Evolutionary conservation across 148 eudicot species (phyloP).

Genomic region (Rheum nobile): DNA sequence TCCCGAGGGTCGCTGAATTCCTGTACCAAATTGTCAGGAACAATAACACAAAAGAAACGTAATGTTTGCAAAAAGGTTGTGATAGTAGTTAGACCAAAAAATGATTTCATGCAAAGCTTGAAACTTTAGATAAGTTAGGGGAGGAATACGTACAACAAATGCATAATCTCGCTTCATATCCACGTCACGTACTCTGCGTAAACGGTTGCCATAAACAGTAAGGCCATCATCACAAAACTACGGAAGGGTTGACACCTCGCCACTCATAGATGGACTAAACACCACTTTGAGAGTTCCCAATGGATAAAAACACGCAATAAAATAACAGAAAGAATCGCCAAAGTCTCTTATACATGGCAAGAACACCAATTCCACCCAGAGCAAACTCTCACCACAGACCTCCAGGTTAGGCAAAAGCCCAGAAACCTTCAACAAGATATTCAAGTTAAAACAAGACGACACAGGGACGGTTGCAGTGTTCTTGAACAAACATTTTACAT

Average conservation of each 20-base stretch:
- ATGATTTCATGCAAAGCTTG: neutral
- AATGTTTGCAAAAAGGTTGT: constrained; percentile 6
- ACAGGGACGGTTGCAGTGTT: constrained; percentile 36
- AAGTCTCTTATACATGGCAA: constrained; percentile 82
- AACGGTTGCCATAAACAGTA: constrained; percentile 97
- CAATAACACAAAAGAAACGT: constrained; percentile 12
- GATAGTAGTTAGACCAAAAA: neutral
- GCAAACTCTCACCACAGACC: constrained; percentile 94
- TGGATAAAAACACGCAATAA: constrained; percentile 91
- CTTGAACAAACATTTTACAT: constrained; percentile 24
- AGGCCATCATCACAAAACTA: constrained; percentile 95
- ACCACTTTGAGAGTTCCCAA: constrained; percentile 96
- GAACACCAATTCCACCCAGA: constrained; percentile 88
- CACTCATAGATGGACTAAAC: constrained; percentile 88
- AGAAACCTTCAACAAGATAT: constrained; percentile 98
- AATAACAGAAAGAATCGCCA: constrained; percentile 88
- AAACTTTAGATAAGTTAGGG: constrained; percentile 6
- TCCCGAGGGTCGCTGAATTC: constrained; percentile 89
- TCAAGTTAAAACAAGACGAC: constrained; percentile 54
- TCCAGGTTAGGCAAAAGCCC: constrained; percentile 94
- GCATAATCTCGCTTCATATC: constrained; percentile 99
- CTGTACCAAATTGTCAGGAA: constrained; percentile 25
- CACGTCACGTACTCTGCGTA: constrained; percentile 99
- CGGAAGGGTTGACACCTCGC: constrained; percentile 70
- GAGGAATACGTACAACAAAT: constrained; percentile 69